Evolutionary conservation across 2,329 filamentous ascomycete genomes (phyloP), one percentile per base, ranked within the genome.

Genomic region (Trichoderma koningii): DNA sequence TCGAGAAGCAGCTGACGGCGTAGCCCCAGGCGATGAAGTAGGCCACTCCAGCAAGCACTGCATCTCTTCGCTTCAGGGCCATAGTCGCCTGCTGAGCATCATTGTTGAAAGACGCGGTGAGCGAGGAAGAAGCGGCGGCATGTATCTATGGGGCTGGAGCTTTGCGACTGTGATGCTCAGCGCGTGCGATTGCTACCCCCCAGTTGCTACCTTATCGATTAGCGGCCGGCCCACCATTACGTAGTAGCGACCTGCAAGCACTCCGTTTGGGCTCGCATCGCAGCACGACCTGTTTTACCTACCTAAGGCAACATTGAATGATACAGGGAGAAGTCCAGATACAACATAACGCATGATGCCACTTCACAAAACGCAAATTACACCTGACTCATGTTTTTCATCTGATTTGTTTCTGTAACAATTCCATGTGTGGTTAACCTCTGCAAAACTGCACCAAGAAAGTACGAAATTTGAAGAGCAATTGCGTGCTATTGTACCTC

Each of bases 21-120:
- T 93, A 89, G 68, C 91, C 91, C 94, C 94, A 98, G 75, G 92
- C 89, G 76, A 97, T 82, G 78, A 97, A 92, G 76, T 83, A 85
- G 76, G 84, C 87, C 75, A 89, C 76, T 76, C 83, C 85, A 76
- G 87, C 87, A 77, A 90, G 77, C 76, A 87, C 83, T 77, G 88
- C 83, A 85, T 93, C 85, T 83, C 86, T 87, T 80, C 87, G 86
- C 82, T 87, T 86, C 80, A 92, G 83, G 83, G 86, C 88, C 89
- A 90, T 87, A 78, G 70, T 71, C 63, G 68, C 69, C 63, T 65
- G 59, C 69, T 64, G 69, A 71, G 68, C 70, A 69, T 71, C 76
- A 78, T 78, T 69, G 70, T 76, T 70, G 66, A 52, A 57, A 44
- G 55, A 59, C 34, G 34, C 50, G 55, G 48, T 60, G 55, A 44